Base-by-base conservation (phyloP, 768 basidiomycete species). In the Hortiboletus flavorubellus region DNA sequence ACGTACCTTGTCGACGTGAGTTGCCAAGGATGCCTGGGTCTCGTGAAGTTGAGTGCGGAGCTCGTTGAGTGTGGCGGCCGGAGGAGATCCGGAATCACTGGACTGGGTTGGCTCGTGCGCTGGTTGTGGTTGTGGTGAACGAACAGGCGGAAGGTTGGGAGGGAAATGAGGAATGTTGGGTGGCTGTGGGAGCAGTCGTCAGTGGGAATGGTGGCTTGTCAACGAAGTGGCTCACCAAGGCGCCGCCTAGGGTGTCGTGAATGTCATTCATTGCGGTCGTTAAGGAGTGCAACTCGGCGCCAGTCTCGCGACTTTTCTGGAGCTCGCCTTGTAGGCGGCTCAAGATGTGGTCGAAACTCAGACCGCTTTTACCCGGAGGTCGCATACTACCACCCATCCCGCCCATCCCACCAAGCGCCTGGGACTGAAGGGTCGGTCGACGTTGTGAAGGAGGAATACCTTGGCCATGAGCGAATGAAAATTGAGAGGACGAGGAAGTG, bases 271-370 rank as follows among this genome's bases (percentile, higher is more conserved):
- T 91, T 5, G 89, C 80, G 12, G 81, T 81, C 15, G 82, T 87
- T 33, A 98, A 74, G 1, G 82, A 82, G 58, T 86, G 83, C 4
- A 99, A 76, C 66, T 98, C 95, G 1, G 86, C 78, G 14, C 92
- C 91, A 0, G 95, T 97, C 67, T 98, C 96, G 16, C 92, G 84
- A 64, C 91, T 93, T 75, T 96, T 97, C 73, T 90, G 88, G n/a
- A 98, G 83, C 68, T 98, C 95, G 59, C 86, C 85, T 68, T 98
- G 95, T 3, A 98, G 76, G 35, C 91, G 83, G 53, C 80, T 89
- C 43, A 98, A 74, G 49, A 98, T 93, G 63, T 94, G 91, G 64
- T 98, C 95, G 67, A 98, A 96, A 8, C 86, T 90, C 23, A 97
- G 77, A 0, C 93, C 92, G 63, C 87, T 87, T 73, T 92, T 93